Evolutionary conservation across 306 rosid genomes (phyloP), one percentile per base, ranked within the genome.

Genomic region (Quercus parvula): DNA sequence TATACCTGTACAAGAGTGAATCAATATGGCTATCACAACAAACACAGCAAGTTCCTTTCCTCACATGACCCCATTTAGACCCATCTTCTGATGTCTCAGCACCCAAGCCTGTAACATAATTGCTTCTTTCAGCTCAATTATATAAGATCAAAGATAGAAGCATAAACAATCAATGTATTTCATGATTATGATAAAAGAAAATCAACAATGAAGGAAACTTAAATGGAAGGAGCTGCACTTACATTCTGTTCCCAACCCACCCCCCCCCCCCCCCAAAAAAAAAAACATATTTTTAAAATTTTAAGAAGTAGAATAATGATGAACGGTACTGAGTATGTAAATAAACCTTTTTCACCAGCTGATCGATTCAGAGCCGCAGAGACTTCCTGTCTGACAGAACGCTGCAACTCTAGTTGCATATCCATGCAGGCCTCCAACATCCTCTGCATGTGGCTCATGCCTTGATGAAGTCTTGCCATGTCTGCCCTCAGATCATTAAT

Each of bases 391-490:
- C 98, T 89, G 38, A 96, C 97, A 82, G 99, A 93, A 41, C 99
- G 98, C 83, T 96, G 99, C 91, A 96, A 86, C 89, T 96, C 99
- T 84, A 96, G 91, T 79, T 96, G 99, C 99, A 96, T 96, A 77
- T 96, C 99, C 99, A 96, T 96, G 93, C 99, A 96, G 41, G 99
- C 98, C 87, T 96, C 99, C 92, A 96, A 83, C 97, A 91, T 90
- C 84, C 97, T 91, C 91, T 96, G 99, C 99, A 96, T 93, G 88
- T 96, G 99, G 81, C 91, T 93, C 99, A 96, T 96, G 82, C 99
- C 98, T 85, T 96, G 99, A 85, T 96, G 99, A 86, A 96, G 99
- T 86, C 97, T 89, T 46, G 94, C 88, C 98, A 96, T 96, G 80
- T 96, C 99, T 54, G 97, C 85, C 85, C 97, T 87, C 77, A 96